phyloP scores from a whole-genome alignment of 169 alveolate species.

The Babesia sp. region DNA sequence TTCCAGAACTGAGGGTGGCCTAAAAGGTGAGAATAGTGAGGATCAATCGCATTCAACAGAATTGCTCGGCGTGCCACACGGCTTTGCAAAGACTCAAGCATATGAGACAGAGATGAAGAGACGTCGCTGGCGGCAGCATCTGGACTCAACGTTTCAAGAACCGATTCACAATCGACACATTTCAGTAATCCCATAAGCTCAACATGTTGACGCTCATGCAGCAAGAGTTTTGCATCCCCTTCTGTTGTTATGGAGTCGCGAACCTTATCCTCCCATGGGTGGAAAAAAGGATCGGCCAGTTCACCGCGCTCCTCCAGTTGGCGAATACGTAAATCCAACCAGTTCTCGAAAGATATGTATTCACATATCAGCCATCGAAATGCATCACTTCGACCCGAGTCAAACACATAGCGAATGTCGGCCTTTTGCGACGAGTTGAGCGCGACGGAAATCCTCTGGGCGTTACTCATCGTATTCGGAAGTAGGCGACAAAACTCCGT shows the following conservation, averaged over 20 bases:
- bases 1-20: constrained; percentile 17
- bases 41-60: background rate
- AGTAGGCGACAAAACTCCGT: constrained; percentile 32
- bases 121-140: background rate
- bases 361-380: constrained; percentile 59
- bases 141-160: background rate
- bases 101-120: background rate
- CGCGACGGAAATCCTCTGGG: constrained; percentile 18
- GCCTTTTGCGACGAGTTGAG: constrained; percentile 9
- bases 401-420: constrained; percentile 45
- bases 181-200: background rate
- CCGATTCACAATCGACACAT: background rate
- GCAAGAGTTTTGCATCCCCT: background rate
- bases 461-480: constrained; percentile 3
- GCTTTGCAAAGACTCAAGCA: background rate
- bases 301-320: constrained; percentile 16
- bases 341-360: constrained; percentile 63
- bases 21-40: constrained; percentile 18
- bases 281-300: background rate
- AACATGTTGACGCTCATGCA: constrained; percentile 14
- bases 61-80: constrained; percentile 13
- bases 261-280: background rate
- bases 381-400: constrained; percentile 57
- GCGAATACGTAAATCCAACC: constrained; percentile 35
- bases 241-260: background rate